These are phyloP conservation scores for Tricholoma terreum DNA, from an alignment of 768 basidiomycete genomes.

Conservation along the genomic window DNA sequence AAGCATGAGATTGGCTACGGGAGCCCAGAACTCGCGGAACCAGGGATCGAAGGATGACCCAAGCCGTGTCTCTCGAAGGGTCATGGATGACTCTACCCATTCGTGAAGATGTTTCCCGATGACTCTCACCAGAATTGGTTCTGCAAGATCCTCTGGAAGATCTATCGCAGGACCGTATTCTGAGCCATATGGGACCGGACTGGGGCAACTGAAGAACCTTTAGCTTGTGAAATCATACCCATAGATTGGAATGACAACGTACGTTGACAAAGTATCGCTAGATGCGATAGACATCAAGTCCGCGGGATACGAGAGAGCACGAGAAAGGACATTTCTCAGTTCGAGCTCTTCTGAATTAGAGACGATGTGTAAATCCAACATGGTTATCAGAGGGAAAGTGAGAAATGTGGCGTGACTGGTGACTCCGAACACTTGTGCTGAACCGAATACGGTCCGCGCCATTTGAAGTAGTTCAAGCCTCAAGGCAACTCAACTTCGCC, in stretches of 20 bases:
- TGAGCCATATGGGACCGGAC: not conserved
- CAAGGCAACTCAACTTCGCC: too few relatives aligned
- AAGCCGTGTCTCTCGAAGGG: not conserved
- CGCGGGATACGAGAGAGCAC: not conserved
- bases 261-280: constrained; percentile 11
- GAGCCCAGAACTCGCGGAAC: constrained; percentile 6
- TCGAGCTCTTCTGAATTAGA: not conserved
- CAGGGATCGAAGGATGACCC: not conserved
- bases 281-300: constrained; percentile 8
- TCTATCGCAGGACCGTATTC: not conserved
- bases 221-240: not conserved
- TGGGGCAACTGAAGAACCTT: not conserved
- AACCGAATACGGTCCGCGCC: too few relatives aligned
- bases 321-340: not conserved
- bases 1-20: constrained; percentile 2
- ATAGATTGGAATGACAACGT: not conserved
- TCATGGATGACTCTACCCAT: constrained; percentile 1
- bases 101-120: constrained; percentile 2
- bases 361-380: not conserved
- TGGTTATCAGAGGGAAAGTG: not conserved
- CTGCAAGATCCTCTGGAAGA: not conserved
- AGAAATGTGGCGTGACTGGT: not conserved
- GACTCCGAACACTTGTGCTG: not conserved
- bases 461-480: too few relatives aligned
- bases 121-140: not conserved